phyloP scores from a whole-genome alignment of 805 yeast genomes.

The Metschnikowia cubensis region DNA sequence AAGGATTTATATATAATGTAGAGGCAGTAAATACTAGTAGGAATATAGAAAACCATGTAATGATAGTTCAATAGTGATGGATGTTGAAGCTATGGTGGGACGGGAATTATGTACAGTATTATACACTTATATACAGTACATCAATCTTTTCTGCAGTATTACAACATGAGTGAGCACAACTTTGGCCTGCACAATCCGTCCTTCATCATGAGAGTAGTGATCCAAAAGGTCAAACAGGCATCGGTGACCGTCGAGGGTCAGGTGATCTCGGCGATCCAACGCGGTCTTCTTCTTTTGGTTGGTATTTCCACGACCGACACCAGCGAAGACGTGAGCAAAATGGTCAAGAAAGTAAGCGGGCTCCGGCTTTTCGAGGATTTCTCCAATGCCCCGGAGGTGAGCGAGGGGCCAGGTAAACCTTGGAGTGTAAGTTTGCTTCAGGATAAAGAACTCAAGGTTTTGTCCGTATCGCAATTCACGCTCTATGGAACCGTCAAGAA shows the following conservation, averaged over 20 bases:
- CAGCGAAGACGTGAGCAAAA: conserved; percentile 60
- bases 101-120: too few relatives aligned
- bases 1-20: too few relatives aligned
- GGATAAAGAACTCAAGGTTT: conserved; percentile 66
- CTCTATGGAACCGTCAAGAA: conserved; percentile 79
- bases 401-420: conserved; percentile 51
- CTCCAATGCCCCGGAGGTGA: conserved; percentile 33
- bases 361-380: conserved; percentile 71
- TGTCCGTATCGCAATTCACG: conserved; percentile 92
- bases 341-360: conserved; percentile 62
- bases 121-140: too few relatives aligned
- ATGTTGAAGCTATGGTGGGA: too few relatives aligned
- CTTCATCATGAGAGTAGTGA: conserved; percentile 71
- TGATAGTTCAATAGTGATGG: too few relatives aligned
- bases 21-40: too few relatives aligned
- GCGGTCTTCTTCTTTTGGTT: conserved; percentile 76
- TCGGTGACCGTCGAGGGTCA: conserved; percentile 78
- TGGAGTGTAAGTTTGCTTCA: conserved; percentile 68
- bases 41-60: rapidly evolving
- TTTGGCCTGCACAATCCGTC: too few relatives aligned
- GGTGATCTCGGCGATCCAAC: conserved; percentile 68
- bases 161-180: too few relatives aligned
- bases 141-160: too few relatives aligned
- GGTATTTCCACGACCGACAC: conserved; percentile 83
- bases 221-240: conserved; percentile 85